These are phyloP conservation scores for Penicillium crustosum DNA, from an alignment of 2,329 filamentous ascomycete species.

Conservation along the genomic window DNA sequence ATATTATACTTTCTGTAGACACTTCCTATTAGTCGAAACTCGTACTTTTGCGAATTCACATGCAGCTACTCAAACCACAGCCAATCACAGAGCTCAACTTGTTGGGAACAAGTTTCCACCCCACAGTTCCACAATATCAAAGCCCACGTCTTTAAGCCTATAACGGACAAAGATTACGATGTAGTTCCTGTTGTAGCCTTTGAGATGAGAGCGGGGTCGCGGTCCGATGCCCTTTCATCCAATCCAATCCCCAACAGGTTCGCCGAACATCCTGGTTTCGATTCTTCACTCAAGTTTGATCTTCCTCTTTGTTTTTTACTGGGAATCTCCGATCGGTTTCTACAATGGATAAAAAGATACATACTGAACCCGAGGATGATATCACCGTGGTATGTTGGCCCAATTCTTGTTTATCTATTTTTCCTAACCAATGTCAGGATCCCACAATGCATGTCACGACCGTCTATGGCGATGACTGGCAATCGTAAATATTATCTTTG, in stretches of 20 bases:
- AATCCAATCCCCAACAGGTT: neutral
- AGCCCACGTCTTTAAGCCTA: neutral
- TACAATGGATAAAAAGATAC: neutral
- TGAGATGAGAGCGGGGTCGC: neutral
- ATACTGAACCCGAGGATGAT: neutral
- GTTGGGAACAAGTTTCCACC: neutral
- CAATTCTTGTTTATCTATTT: neutral
- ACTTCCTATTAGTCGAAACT: neutral
- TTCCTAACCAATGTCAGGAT: slow-evolving; percentile 1
- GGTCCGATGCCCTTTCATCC: neutral
- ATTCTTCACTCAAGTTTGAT: neutral
- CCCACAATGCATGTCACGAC: neutral
- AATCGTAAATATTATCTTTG: slow-evolving; percentile 3
- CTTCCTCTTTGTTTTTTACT: neutral
- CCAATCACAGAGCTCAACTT: neutral
- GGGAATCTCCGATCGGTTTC: neutral
- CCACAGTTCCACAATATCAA: neutral
- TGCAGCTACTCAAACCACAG: neutral
- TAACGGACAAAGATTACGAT: neutral
- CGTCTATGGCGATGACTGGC: slow-evolving; percentile 12
- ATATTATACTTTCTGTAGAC: neutral
- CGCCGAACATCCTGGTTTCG: neutral
- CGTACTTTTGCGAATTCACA: neutral
- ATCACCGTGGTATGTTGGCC: neutral
- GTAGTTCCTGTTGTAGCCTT: neutral